Evolutionary conservation across 352 stramenopile genomes (phyloP), one percentile per base, ranked within the genome.

Genomic region (Peronospora belbahrii): DNA sequence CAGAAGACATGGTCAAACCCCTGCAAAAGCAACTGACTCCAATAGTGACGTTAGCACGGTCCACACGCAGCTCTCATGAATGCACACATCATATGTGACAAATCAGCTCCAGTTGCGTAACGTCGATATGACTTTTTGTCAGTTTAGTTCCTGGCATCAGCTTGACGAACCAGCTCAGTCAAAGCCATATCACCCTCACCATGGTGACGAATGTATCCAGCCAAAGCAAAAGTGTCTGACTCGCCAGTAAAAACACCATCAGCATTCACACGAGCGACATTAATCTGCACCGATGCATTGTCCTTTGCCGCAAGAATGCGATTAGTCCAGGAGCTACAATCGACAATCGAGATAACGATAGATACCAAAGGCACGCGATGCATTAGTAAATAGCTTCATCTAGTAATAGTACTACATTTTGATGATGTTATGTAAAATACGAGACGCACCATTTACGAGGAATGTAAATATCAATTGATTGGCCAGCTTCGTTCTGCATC

Each of bases 401-500:
- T n/a, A n/a, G n/a, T n/a, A n/a, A n/a, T n/a, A n/a, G n/a, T n/a
- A n/a, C n/a, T n/a, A n/a, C n/a, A n/a, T 2, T 31, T 23, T 24
- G 2, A 7, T 8, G 3, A 22, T 23, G 6, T 4, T 15, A 25
- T 9, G n/a, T 2, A 24, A 6, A 19, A 6, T 13, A 15, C 5
- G n/a, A n/a, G n/a, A 79, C 79, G 55, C 56, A 92, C 81, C 95
- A 98, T 74, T 98, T 98, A 75, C 95, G 85, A 54, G 95, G 95
- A 75, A 98, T 96, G 79, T 98, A 98, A 62, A 98, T 95, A 62
- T 98, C 95, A 46, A 98, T 96, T 70, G 95, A 97, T 63, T 97
- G 77, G 77, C 95, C 95, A 62, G 69, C 66, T 70, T 97, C 94
- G 94, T 98, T 98, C 80, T 98, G 94, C 95, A 98, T 98, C 59